Base-by-base conservation (phyloP, 352 stramenopile genomes). In the Phytophthora sansomeana region DNA sequence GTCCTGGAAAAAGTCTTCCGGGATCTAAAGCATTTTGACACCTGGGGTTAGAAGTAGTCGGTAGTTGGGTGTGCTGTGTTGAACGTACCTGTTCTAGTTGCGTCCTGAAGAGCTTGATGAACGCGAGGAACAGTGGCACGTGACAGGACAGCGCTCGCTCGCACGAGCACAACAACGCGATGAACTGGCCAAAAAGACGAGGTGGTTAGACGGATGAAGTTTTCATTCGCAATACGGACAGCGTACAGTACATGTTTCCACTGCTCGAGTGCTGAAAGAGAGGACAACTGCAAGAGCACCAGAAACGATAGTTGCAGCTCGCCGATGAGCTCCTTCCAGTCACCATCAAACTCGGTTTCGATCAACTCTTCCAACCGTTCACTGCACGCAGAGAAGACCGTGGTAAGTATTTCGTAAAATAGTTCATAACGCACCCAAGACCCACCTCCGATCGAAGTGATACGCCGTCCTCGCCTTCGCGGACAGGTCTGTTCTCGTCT, bases 231-330 rank as follows among this genome's bases (percentile, higher is more conserved):
- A 39, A n/a, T 38, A 8, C 44, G 14, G 1, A 30, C 10, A n/a
- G 1, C 19, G 2, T 16, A 33, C 36, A 36, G 33, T 50, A 92
- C 81, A 82, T 95, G 80, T 61, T 97, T 97, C 96, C 96, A 99
- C 70, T 98, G 91, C 72, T 98, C 83, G 36, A 99, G 76, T 3
- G 94, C 96, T 13, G 84, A 72, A 21, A 98, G 81, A 38, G 95
- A 99, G 42, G 94, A 95, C n/a, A 98, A 63, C 70, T 97, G 85
- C 33, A 99, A 63, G 75, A 98, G 98, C 4, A 98, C 51, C 11
- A 98, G 52, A 62, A 98, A 98, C 5, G 91, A 83, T n/a, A 99
- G 68, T 71, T 99, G 93, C 57, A 98, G 63, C 77, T 99, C 95
- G 26, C 91, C 96, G 13, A 98, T 41, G 29, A 99, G 77, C 38